Evolutionary conservation across 345 rosid species (phyloP).

Genomic region (Salix viminalis): DNA sequence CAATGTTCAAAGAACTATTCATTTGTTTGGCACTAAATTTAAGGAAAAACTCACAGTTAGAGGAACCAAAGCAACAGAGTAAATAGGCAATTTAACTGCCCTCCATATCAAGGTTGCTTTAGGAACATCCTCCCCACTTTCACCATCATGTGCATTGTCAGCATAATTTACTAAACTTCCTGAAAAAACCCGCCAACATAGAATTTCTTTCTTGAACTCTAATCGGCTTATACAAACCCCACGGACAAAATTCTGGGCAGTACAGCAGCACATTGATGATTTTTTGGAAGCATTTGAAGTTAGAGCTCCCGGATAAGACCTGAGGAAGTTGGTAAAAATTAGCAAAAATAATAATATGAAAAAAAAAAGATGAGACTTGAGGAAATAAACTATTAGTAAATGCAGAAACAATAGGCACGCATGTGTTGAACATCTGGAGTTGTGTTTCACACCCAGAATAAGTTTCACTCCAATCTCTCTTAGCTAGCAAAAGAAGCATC

Average conservation of each 20-base stretch:
- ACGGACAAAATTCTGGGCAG: background rate
- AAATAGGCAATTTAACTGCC: conserved; percentile 78
- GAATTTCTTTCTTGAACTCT: conserved; percentile 2
- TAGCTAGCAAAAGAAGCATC: too few relatives aligned
- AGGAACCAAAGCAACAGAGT: conserved; percentile 83
- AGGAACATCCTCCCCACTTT: conserved; percentile 42
- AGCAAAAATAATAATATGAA: background rate
- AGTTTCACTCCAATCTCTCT: too few relatives aligned
- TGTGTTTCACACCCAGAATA: too few relatives aligned
- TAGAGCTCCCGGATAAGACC: conserved; percentile 19
- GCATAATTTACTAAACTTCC: conserved; percentile 13
- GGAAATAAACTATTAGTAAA: background rate
- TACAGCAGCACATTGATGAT: conserved; percentile 8
- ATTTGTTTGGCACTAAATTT: background rate
- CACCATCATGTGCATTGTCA: conserved; percentile 12
- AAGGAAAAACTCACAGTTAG: conserved; percentile 54
- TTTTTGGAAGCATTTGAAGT: conserved; percentile 11
- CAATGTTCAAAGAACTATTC: background rate
- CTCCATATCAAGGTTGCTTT: conserved; percentile 75
- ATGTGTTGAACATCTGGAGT: too few relatives aligned
- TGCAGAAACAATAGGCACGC: background rate
- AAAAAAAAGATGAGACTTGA: background rate
- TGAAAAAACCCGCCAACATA: conserved; percentile 7
- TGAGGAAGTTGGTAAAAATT: conserved; percentile 12
- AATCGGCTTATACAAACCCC: conserved; percentile 6